Percentiles rank a stretch among this genome's conserved stretches.
Conservation (phyloP, 2,329 filamentous ascomycete species). For the Teratosphaeriaceae sp. region DNA sequence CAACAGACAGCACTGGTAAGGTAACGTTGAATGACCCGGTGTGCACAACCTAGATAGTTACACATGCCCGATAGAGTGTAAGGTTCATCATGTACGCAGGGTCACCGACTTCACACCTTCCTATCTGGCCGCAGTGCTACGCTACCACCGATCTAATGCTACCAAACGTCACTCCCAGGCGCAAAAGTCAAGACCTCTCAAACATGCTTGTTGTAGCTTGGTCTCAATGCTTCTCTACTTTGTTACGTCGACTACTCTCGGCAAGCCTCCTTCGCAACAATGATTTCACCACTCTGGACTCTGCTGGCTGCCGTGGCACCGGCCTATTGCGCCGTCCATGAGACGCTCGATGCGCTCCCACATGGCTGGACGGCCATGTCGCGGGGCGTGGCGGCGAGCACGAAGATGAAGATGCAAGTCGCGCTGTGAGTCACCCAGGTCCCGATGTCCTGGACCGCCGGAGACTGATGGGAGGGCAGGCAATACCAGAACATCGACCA, state of each 20-base stretch:
- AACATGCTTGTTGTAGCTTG: not conserved
- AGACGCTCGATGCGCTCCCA: constrained; percentile 8
- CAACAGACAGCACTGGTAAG: too few relatives aligned
- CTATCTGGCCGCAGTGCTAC: not conserved
- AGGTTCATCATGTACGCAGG: not conserved
- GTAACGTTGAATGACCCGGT: too few relatives aligned
- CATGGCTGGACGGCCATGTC: constrained; percentile 7
- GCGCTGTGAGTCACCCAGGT: not conserved
- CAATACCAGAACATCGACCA: constrained; percentile 25
- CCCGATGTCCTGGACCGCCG: constrained; percentile 2
- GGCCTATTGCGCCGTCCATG: constrained; percentile 10
- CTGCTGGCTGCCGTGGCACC: constrained; percentile 5
- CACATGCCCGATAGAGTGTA: too few relatives aligned
- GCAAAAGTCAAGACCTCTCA: not conserved
- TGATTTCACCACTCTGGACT: not conserved
- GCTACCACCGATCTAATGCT: not conserved
- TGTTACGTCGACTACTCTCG: not conserved
- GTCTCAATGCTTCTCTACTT: too few relatives aligned
- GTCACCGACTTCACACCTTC: not conserved
- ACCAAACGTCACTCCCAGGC: not conserved
- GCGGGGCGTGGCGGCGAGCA: not conserved
- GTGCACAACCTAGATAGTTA: too few relatives aligned
- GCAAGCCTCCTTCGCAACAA: not conserved
- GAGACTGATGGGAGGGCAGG: not conserved
- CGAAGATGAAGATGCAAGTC: not conserved